These are phyloP conservation scores for Heracleum sosnowskyi DNA, from an alignment of 129 eudicot genomes.

Conservation along the genomic window DNA sequence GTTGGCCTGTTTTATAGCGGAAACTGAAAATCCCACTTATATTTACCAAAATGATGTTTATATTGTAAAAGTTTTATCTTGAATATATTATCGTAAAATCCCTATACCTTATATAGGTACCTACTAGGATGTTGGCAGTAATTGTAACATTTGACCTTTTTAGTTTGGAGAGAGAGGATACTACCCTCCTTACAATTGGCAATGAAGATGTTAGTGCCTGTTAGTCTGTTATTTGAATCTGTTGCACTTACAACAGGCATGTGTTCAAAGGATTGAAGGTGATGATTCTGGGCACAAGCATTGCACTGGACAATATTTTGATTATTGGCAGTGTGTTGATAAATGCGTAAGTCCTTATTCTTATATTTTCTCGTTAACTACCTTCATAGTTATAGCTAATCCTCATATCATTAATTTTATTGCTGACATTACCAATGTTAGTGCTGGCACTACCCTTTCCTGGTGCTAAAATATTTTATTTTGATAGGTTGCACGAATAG, in stretches of 20 bases:
- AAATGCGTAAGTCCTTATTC: conserved; percentile 51
- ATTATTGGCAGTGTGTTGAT: conserved; percentile 83
- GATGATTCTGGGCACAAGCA: conserved; percentile 88
- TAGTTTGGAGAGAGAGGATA: not conserved
- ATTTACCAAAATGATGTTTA: not conserved
- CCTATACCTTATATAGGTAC: not conserved
- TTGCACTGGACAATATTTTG: conserved; percentile 91
- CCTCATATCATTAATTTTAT: not conserved
- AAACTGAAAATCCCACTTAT: not conserved
- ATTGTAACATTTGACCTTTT: not conserved
- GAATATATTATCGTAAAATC: not conserved
- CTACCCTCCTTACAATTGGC: not conserved
- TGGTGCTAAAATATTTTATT: not conserved
- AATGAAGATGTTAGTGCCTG: not conserved
- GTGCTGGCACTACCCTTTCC: not conserved
- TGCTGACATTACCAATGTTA: not conserved
- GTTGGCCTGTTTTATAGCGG: not conserved
- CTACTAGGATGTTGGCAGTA: not conserved
- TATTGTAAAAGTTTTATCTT: not conserved
- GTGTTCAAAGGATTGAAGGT: conserved; percentile 63
- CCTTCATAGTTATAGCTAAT: not conserved
- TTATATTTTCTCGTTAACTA: not conserved
- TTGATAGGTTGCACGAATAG: conserved; percentile 35
- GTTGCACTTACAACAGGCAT: conserved; percentile 33
- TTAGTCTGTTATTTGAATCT: conserved; percentile 1